Base-by-base conservation (phyloP, 768 basidiomycete species). In the Russula dissimulans region DNA sequence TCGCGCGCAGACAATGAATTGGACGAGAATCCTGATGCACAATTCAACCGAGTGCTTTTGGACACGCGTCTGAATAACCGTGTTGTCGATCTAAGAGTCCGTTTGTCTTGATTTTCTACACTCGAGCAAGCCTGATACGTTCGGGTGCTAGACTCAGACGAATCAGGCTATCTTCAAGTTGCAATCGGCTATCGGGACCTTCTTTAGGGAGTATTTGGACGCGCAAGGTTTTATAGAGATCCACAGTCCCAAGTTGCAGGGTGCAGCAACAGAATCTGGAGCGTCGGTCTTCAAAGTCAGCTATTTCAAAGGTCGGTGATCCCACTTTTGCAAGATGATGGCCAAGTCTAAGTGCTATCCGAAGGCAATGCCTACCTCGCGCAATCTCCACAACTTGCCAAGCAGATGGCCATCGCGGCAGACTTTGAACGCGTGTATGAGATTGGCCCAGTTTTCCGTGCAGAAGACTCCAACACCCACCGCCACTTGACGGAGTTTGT, bases 381-480 rank as follows among this genome's bases (percentile, higher is more conserved):
- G 18, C 97, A 99, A 72, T 94, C 91, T 42, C 97, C 97, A 43
- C 97, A 99, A 70, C 79, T 98, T 15, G 91, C 94, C 53, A 99
- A 99, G 74, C 97, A 99, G 75, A 99, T 99, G 97, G 91, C 89
- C 61, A 98, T 99, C 67, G 93, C 97, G 38, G 94, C 92, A 56
- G 97, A 98, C 75, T 94, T 98, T 70, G 97, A 98, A 73, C 83
- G 93, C 36, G 97, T 99, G 8, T 99, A 95, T 74, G 97, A 99
- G 75, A 93, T 99, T 62, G 97, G 86, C 0, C 84, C 87, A 57
- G 95, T 98, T 57, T 98, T 98, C 79, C 91, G 97, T 63, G 97
- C 97, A 15, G 97, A 98, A 74, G 85, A 98, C 72, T 88, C 95
- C 49, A 92, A 95, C 74, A 98, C 97, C 3, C 92, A 97, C 71